phyloP scores from a whole-genome alignment of 2,329 filamentous ascomycete species.

The Pyricularia sp. region DNA sequence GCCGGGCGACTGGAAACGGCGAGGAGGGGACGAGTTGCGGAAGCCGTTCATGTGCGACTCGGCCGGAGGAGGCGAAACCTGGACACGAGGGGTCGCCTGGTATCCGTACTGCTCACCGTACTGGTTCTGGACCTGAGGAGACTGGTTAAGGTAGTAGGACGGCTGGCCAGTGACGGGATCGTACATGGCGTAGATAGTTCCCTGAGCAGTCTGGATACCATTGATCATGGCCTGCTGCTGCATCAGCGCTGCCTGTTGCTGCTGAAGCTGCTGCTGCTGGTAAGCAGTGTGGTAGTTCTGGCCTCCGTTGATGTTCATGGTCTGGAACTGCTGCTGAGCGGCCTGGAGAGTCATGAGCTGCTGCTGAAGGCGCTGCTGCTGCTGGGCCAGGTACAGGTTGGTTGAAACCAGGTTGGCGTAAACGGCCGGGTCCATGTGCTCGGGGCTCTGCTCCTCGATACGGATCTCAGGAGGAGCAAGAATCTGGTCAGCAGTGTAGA shows the following conservation, averaged over 20 bases:
- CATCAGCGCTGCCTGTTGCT: slow-evolving; percentile 42
- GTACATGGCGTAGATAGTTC: slow-evolving; percentile 73
- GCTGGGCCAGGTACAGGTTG: slow-evolving; percentile 85
- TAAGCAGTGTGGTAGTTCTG: slow-evolving; percentile 43
- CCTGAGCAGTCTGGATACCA: slow-evolving; percentile 49
- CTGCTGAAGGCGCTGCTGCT: slow-evolving; percentile 91
- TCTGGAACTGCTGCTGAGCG: slow-evolving; percentile 74
- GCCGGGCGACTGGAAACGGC: slow-evolving; percentile 59
- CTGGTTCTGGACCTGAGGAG: slow-evolving; percentile 15
- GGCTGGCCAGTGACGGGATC: slow-evolving; percentile 82
- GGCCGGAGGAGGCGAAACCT: slow-evolving; percentile 71
- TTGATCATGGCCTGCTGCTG: slow-evolving; percentile 49
- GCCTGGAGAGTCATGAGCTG: slow-evolving; percentile 79
- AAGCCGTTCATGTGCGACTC: slow-evolving; percentile 40
- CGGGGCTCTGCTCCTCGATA: slow-evolving; percentile 58
- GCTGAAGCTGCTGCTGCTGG: slow-evolving; percentile 27
- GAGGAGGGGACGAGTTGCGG: slow-evolving; percentile 59
- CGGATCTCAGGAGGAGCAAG: slow-evolving; percentile 75
- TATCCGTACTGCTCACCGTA: slow-evolving; percentile 28
- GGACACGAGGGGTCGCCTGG: slow-evolving; percentile 57
- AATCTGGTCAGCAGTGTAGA: slow-evolving; percentile 81
- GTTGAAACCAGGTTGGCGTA: slow-evolving; percentile 86
- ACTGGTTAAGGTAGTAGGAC: slow-evolving; percentile 66
- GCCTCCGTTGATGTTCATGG: slow-evolving; percentile 55
- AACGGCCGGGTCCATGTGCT: slow-evolving; percentile 73